Percentiles rank a stretch among this genome's conserved stretches.
phyloP scores from a whole-genome alignment of 192 early-diverging fungal species.

The Coemansia sp. region DNA sequence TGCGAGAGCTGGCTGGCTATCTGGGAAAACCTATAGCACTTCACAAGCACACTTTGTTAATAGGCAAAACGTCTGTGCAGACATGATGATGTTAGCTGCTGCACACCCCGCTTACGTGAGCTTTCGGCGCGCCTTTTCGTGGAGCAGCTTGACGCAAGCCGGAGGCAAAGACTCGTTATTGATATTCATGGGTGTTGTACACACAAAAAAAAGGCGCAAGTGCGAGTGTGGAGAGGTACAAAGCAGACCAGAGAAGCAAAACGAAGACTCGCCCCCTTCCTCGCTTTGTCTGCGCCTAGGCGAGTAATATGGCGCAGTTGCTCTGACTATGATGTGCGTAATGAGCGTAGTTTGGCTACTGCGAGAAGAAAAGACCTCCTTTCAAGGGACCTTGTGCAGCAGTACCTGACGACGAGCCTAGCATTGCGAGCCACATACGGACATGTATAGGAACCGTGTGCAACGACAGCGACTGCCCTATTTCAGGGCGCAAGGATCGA shows the following conservation, averaged over 20 bases:
- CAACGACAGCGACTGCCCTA: not conserved
- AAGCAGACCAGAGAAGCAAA: not conserved
- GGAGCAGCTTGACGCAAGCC: conserved; percentile 45
- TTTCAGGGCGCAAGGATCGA: not conserved
- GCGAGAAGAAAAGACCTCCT: not conserved
- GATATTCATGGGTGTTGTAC: conserved; percentile 4
- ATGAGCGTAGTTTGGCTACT: not conserved
- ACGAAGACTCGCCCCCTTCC: not conserved
- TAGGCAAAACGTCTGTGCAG: not conserved
- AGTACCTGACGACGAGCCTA: not conserved
- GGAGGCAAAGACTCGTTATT: conserved; percentile 24
- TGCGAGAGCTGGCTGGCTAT: conserved; percentile 58
- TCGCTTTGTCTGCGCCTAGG: not conserved
- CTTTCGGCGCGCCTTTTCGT: conserved; percentile 47
- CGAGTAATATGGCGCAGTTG: conserved; percentile 1
- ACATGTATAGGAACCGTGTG: not conserved
- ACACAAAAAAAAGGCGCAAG: not conserved
- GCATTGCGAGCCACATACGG: not conserved
- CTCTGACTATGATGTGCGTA: not conserved
- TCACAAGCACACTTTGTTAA: not conserved
- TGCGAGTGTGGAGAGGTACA: not conserved
- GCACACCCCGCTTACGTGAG: conserved; percentile 27
- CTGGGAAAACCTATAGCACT: conserved; percentile 56
- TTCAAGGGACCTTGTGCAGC: not conserved
- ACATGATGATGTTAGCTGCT: not conserved